Base-by-base conservation (phyloP, 2,329 filamentous ascomycete genomes). In the Furcasterigmium sp. region DNA sequence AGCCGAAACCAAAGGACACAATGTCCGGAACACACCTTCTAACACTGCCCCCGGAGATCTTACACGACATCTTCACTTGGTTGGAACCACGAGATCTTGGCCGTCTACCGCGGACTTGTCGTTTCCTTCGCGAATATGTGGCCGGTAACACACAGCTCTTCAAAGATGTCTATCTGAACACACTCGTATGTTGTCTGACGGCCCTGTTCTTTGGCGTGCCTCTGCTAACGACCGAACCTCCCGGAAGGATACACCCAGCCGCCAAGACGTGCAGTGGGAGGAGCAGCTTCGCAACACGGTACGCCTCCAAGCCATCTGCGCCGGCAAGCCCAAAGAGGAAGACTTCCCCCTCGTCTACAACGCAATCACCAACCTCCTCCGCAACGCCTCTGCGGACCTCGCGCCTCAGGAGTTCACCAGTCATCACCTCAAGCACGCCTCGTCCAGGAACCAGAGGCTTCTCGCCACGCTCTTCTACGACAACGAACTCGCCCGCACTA, bases 101-200 rank as follows among this genome's bases (percentile, higher is more conserved):
- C 2, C 56, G 62, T 8, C 56, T 85, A 36, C 68, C 72, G 29
- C 61, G 58, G 46, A 73, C 73, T 37, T 85, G 77, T 56, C 69
- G 62, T 15, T 57, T 54, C 10, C 63, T 90, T 37, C 62, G 76
- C 46, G 59, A 64, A 26, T 77, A 79, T 48, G 68, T 85, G 41
- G 68, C 64, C 39, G 69, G 67, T 35, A 86, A 89, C 56, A 58
- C 61, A 14, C 64, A 76, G 8, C 63, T 90, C 11, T 83, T 73
- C 59, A 81, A 76, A 46, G 71, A 75, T 18, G 64, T 86, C 7
- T 90, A 87, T 57, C 60, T 82, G 4, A 65, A 66, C 14, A 59
- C 62, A 35, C 69, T 81, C 43, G 82, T 85, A 59, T 53, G 67
- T 48, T 45, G 29, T n/a, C n/a, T n/a, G n/a, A 3, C 28, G 25